phyloP scores from a whole-genome alignment of 352 stramenopile genomes.

The Pythium phragmitis region DNA sequence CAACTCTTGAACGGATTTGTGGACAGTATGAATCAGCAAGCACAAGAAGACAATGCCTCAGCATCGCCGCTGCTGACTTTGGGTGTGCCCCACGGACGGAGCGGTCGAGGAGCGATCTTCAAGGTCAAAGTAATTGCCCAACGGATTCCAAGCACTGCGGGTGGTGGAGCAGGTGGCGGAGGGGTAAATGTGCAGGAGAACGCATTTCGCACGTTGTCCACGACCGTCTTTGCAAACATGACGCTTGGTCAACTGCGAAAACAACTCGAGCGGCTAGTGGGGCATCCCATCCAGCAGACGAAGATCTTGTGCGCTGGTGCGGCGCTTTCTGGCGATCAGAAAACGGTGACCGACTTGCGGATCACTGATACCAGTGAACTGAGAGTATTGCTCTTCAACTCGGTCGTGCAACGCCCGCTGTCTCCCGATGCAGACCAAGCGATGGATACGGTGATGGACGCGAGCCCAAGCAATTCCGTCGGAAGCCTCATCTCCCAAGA shows the following conservation, averaged over 20 bases:
- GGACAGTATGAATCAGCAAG: conserved; percentile 15
- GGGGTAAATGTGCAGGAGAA: conserved; percentile 41
- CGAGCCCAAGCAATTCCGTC: conserved; percentile 23
- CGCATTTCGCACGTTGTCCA: conserved; percentile 54
- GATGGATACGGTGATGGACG: conserved; percentile 8
- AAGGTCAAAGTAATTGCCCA: conserved; percentile 80
- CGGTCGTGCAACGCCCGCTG: conserved; percentile 54
- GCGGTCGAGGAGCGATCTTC: conserved; percentile 71
- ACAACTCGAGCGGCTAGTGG: conserved; percentile 68
- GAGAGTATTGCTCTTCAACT: conserved; percentile 81
- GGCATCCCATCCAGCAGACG: conserved; percentile 74
- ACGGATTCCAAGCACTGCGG: conserved; percentile 48
- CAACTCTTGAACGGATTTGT: conserved; percentile 72
- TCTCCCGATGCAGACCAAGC: conserved; percentile 27
- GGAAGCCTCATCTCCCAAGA: conserved; percentile 66
- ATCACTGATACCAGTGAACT: conserved; percentile 77
- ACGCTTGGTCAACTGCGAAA: conserved; percentile 68
- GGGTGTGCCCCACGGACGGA: conserved; percentile 64
- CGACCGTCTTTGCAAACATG: conserved; percentile 76
- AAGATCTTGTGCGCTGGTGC: conserved; percentile 77
- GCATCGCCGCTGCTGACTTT: conserved; percentile 42
- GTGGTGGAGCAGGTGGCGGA: conserved; percentile 20
- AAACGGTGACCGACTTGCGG: conserved; percentile 79
- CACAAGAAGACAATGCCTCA: conserved; percentile 26
- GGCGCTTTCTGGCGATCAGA: conserved; percentile 71